Conservation (phyloP, 306 rosid genomes). For the Rosa persica region DNA sequence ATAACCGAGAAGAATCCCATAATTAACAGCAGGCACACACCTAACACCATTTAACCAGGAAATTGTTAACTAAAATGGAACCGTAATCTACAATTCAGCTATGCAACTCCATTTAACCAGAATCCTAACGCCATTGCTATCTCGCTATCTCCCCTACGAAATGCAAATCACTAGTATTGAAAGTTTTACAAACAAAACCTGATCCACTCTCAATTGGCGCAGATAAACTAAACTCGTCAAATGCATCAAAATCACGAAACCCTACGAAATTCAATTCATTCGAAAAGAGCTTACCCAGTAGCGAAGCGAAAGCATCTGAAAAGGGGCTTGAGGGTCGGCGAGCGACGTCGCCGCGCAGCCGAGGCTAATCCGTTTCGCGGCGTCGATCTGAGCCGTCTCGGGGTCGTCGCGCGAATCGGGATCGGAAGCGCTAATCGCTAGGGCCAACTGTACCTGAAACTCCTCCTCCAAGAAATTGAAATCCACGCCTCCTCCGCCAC, state of each 20-base stretch:
- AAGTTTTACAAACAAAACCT: neutral
- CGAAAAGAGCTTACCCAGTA: conserved; percentile 56
- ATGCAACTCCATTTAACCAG: neutral
- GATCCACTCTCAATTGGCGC: conserved; percentile 8
- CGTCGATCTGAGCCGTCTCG: conserved; percentile 98
- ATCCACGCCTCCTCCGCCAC: conserved; percentile 42
- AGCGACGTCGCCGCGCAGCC: conserved; percentile 63
- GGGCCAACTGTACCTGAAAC: conserved; percentile 93
- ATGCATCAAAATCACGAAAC: conserved; percentile 9
- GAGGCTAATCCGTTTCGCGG: conserved; percentile 97
- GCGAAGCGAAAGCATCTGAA: conserved; percentile 69
- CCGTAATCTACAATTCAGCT: neutral
- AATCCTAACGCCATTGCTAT: neutral
- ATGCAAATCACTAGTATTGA: neutral
- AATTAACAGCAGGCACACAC: neutral
- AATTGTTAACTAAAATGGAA: neutral
- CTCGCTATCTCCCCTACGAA: neutral
- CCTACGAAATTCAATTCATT: neutral
- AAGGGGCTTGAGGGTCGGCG: conserved; percentile 49
- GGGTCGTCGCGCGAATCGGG: conserved; percentile 66
- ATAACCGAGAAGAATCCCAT: neutral
- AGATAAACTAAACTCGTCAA: neutral
- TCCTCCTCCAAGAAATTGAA: conserved; percentile 86
- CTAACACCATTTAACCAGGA: neutral
- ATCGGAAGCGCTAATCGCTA: conserved; percentile 97